Evolutionary conservation across 768 basidiomycete species (phyloP), one percentile per base, ranked within the genome.

Genomic region (Leccinum arenicola): DNA sequence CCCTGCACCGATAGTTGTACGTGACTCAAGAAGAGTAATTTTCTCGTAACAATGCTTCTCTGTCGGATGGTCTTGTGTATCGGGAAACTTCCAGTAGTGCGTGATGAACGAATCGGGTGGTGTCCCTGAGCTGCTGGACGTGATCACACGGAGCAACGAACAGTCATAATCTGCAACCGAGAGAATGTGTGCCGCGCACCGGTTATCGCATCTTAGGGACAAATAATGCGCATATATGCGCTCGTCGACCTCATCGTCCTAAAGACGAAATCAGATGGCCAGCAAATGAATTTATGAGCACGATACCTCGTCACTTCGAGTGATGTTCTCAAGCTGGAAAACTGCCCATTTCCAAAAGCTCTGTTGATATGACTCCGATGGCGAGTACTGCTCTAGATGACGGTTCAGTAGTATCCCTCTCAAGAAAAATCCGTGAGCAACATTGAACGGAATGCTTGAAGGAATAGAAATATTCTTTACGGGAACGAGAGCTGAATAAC

Each of bases 331-430:
- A 38, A 92, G 74, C 38, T 76, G 68, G 21, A 70, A 66, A 19
- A 91, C 80, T 1, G 76, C 77, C 82, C 86, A 87, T 72, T 91
- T 92, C 89, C 89, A 92, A 68, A 91, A 93, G 3, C 68, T 60
- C 51, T 74, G 74, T 61, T 88, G 88, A 62, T 87, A 90, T 62
- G 82, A 77, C 17, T 64, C 60, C 0, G 89, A 86, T 0, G 89
- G 88, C 4, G 89, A 82, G 64, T 86, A 90, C 27, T 66, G 64
- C 53, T 71, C 64, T 43, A 89, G 80, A 65, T 88, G 87, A 7
- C 71, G 60, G 63, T 80, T 78, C 8, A 80, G 65, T 17, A 91
- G 73, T 52, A 93, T 70, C 21, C 69, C 65, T 27, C 77, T 66
- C 56, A 91, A 67, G 21, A 91, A 68, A 65, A 86, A 86, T 4